These are phyloP conservation scores for Annulohypoxylon maeteangense DNA, from an alignment of 495 filamentous ascomycete species.

Conservation along the genomic window DNA sequence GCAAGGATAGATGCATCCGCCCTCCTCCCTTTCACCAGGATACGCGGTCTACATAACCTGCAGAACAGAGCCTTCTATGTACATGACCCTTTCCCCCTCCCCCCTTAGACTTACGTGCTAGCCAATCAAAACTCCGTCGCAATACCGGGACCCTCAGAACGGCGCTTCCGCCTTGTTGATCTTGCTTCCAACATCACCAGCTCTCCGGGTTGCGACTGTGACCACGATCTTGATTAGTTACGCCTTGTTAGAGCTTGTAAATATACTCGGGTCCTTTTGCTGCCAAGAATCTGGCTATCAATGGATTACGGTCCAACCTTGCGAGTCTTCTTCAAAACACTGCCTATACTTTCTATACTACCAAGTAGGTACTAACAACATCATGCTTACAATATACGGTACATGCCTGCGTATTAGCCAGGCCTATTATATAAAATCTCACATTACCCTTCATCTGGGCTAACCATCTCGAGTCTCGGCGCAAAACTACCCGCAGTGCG, in stretches of 20 bases:
- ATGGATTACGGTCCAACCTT: background rate
- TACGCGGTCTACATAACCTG: background rate
- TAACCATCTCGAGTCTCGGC: conserved; percentile 5
- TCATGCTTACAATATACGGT: too few species aligned
- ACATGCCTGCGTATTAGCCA: background rate
- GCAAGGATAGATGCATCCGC: conserved; percentile 9
- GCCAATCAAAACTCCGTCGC: conserved; percentile 37
- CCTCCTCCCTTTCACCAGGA: background rate
- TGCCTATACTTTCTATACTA: too few species aligned
- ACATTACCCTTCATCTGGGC: background rate
- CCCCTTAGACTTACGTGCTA: conserved; percentile 3
- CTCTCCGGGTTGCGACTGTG: conserved; percentile 33
- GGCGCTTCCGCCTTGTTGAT: conserved; percentile 32
- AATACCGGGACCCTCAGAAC: conserved; percentile 22
- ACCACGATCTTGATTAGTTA: conserved; percentile 39
- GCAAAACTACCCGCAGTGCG: background rate
- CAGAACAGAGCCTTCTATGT: background rate
- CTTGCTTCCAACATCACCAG: conserved; percentile 35
- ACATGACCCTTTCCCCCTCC: conserved; percentile 18
- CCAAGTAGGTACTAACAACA: background rate
- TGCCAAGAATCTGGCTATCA: conserved; percentile 31
- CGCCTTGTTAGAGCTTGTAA: background rate
- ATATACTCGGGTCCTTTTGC: conserved; percentile 22
- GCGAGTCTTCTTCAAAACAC: too few species aligned
- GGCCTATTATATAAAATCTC: background rate